Base-by-base conservation (phyloP, 2,329 filamentous ascomycete genomes). In the Shiraia bambusicola region DNA sequence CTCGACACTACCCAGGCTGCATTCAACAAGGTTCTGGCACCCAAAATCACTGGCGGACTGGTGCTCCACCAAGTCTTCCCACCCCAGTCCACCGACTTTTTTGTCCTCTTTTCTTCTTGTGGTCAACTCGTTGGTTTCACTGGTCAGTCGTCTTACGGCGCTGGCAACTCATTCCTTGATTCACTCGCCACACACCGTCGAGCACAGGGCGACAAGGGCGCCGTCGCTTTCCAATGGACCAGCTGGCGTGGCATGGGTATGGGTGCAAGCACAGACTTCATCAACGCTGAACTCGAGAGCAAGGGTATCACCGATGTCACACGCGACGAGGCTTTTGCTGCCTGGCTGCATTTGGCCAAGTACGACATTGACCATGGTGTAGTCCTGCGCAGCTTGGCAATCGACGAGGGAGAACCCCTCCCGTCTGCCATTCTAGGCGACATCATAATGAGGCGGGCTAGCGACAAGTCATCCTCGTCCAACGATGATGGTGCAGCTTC, bases 291-390 rank as follows among this genome's bases (percentile, higher is more conserved):
- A 48, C 52, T 76, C 4, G 53, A 65, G 13, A 61, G 50, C 40
- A 72, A 69, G 45, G 72, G 72, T 3, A 70, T 76, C 35, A 72
- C 70, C 1, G 68, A 69, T 33, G 63, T 76, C 32, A 69, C 62
- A 0, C 46, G 53, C 8, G 61, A 72, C 2, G 72, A 75, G 38
- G 73, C 58, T 0, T 74, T 75, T 52, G 57, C 53, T 3, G 72
- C 72, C 3, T 75, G 72, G 71, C 52, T 65, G 24, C 56, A 72
- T 40, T 28, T 72, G 4, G 52, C 50, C 10, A 55, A 56, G 10
- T 64, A 65, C 40, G 58, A 72, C 31, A 57, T 66, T 4, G 65
- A 66, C n/a, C 66, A 72, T 25, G 70, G 54, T 2, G 69, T 73
- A 3, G 66, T 75, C 0, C 49, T 68, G 11, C 63, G 69, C 7